These are phyloP conservation scores for Apiospora malaysiana DNA, from an alignment of 2,329 filamentous ascomycete genomes.

Conservation along the genomic window DNA sequence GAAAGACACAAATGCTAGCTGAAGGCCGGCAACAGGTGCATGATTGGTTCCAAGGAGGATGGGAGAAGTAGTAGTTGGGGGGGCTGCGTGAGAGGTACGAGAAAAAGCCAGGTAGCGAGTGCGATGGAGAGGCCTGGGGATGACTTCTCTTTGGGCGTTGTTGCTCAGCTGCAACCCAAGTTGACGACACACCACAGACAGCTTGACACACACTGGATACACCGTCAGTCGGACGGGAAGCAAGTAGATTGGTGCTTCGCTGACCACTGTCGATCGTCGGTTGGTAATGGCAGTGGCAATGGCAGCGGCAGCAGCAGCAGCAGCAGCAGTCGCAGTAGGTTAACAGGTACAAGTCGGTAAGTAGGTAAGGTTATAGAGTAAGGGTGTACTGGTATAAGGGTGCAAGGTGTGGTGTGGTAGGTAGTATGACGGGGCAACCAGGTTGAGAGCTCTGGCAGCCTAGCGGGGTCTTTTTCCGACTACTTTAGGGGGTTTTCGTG, in stretches of 20 bases:
- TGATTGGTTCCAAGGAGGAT: slow-evolving; percentile 15
- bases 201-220: background rate
- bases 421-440: slow-evolving; percentile 13
- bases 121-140: background rate
- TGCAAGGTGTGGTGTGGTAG: background rate
- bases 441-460: slow-evolving; percentile 18
- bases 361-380: background rate
- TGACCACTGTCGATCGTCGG: background rate
- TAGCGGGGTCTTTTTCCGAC: slow-evolving; percentile 10
- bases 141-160: slow-evolving; percentile 12
- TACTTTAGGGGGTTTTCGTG: slow-evolving; percentile 17
- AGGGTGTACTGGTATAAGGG: background rate
- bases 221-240: background rate
- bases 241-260: background rate
- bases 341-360: background rate
- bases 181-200: background rate
- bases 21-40: slow-evolving; percentile 25
- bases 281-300: background rate
- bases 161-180: slow-evolving; percentile 22
- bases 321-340: background rate
- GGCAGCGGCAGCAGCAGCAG: background rate
- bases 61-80: background rate
- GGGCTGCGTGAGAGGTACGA: background rate
- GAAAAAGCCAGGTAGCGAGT: background rate
- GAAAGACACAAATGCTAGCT: slow-evolving; percentile 19